Evolutionary conservation across 2,329 filamentous ascomycete species (phyloP).

Genomic region (Claviceps pazoutovae): DNA sequence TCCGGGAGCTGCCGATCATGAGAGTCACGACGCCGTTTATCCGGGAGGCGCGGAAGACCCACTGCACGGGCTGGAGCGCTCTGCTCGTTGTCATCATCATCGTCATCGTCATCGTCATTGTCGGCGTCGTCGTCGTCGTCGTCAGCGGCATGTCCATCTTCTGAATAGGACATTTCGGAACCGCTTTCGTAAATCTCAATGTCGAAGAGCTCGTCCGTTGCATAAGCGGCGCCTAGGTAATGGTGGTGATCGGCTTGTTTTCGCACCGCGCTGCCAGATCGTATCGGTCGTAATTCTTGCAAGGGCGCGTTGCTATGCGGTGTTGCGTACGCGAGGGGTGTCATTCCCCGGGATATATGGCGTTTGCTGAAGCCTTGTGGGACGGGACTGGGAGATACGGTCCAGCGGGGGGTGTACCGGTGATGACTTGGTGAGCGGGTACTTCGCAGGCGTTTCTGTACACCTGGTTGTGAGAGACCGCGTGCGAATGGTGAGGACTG

Average conservation of each 20-base stretch:
- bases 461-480: conserved; percentile 14
- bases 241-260: conserved; percentile 16
- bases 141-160: conserved; percentile 13
- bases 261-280: conserved; percentile 16
- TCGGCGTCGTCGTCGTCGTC: conserved; percentile 16
- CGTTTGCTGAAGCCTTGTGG: conserved; percentile 21
- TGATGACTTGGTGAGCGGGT: conserved; percentile 43
- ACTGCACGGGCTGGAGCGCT: conserved; percentile 14
- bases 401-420: conserved; percentile 42
- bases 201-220: conserved; percentile 23
- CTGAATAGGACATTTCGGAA: conserved; percentile 21
- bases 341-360: conserved; percentile 21
- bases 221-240: conserved; percentile 17
- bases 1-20: conserved; percentile 27
- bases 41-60: conserved; percentile 13
- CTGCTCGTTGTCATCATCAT: conserved; percentile 8
- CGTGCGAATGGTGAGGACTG: conserved; percentile 19
- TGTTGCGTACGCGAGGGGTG: conserved; percentile 61
- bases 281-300: conserved; percentile 23
- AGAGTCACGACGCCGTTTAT: conserved; percentile 7
- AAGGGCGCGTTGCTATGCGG: conserved; percentile 51
- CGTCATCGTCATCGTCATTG: not conserved
- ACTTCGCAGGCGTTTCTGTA: conserved; percentile 37
- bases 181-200: conserved; percentile 23
- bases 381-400: conserved; percentile 31